Base-by-base conservation (phyloP, 495 filamentous ascomycete genomes). In the Xylaria castorea region DNA sequence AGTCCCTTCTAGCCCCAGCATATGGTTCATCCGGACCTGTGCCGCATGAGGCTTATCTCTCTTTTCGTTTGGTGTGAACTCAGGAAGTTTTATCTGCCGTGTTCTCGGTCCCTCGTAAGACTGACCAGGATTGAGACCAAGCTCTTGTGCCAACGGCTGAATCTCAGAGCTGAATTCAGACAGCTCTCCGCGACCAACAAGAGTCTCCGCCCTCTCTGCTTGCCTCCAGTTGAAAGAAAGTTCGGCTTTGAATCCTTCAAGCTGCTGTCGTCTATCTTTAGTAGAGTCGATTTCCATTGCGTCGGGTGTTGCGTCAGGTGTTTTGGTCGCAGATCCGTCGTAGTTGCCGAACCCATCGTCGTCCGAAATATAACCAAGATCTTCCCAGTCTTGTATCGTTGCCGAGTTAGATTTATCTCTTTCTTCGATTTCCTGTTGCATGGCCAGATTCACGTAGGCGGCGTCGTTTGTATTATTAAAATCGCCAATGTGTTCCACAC, bases 191-290 rank as follows among this genome's bases (percentile, higher is more conserved):
- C 16, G 20, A 18, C 64, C 64, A 1, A 66, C 4, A 22, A 66
- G 27, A 1, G 2, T 6, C 42, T 9, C 64, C 16, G 42, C 64
- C 30, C 2, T 66, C 22, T 36, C 25, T 3, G 38, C 64, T 5
- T 36, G 3, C 11, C 7, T 25, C 44, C 46, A 60, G 8, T 48
- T 40, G 18, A 44, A 22, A 5, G 8, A 1, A 14, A 69, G 53
- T 7, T 58, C 53, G n/a, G 51, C 16, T 34, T 60, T 58, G 40
- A 44, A 69, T 14, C 66, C 66, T 3, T 69, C 36, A 22, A 69
- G 14, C 40, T 69, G 53, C 5, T 38, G 36, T 7, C 53, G 40
- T 60, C 66, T 69, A 7, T 69, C 66, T 16, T 8, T 2, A 6
- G 38, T 2, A 32, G 34, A 40, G 18, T 69, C 66, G 53, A 69